These are phyloP conservation scores for Vaccinium darrowii DNA, from an alignment of 148 eudicot genomes.

Conservation along the genomic window DNA sequence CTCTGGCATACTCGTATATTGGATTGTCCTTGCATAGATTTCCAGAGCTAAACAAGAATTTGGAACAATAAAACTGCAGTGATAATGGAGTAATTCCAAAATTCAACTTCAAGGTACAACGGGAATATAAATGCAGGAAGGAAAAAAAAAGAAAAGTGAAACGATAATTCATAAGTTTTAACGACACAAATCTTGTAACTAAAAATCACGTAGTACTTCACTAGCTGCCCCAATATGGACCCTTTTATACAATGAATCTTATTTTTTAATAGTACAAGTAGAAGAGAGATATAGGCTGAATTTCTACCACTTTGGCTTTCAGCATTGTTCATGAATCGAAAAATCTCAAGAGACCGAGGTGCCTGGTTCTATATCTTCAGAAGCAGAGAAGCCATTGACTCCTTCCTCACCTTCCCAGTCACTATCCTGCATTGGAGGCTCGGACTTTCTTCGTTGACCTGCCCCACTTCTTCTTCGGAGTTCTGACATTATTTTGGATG, in stretches of 20 bases:
- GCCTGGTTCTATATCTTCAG: slow-evolving; percentile 45
- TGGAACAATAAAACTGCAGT: too few relatives aligned
- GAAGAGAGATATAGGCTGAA: neutral
- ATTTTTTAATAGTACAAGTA: neutral
- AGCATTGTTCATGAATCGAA: slow-evolving; percentile 1
- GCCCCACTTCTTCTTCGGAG: slow-evolving; percentile 34
- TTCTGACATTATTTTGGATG: slow-evolving; percentile 33
- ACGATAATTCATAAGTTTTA: neutral
- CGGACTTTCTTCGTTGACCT: slow-evolving; percentile 25
- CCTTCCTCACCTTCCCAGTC: slow-evolving; percentile 48
- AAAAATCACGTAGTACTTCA: neutral
- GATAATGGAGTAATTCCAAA: too few relatives aligned
- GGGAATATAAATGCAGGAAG: neutral
- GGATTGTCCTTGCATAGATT: too few relatives aligned
- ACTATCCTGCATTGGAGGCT: slow-evolving; percentile 21
- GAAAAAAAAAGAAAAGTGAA: neutral
- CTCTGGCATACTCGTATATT: too few relatives aligned
- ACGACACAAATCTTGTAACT: neutral
- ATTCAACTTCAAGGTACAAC: neutral
- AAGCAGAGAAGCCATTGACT: slow-evolving; percentile 35
- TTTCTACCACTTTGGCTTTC: neutral
- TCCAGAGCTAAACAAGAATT: too few relatives aligned
- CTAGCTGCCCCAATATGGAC: slow-evolving; percentile 24
- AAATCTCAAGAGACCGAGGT: slow-evolving; percentile 27
- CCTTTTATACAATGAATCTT: slow-evolving; percentile 9